These are phyloP conservation scores for Colletotrichum echinochloae DNA, from an alignment of 2,329 filamentous ascomycete genomes.

Conservation along the genomic window DNA sequence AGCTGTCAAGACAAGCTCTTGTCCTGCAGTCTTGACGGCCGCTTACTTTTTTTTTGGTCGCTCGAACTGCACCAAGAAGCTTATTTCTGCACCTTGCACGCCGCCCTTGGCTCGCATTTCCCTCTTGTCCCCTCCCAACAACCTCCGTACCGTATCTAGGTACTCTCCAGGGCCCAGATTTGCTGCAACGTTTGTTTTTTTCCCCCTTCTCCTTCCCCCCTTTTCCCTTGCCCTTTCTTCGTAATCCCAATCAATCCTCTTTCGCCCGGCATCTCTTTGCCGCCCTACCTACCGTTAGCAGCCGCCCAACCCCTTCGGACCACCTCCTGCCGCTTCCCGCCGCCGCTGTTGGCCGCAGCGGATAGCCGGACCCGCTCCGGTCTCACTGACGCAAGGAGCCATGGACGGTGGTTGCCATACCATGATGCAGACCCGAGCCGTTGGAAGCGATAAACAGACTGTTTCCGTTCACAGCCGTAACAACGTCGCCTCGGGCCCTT, in stretches of 20 bases:
- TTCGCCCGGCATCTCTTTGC: not conserved
- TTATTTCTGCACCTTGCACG: slow-evolving; percentile 1
- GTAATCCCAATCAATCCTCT: not conserved
- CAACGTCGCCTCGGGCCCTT: slow-evolving; percentile 16
- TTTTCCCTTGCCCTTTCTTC: not conserved
- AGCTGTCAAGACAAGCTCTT: not conserved
- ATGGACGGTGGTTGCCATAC: slow-evolving; percentile 12
- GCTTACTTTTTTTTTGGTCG: slow-evolving; percentile 16
- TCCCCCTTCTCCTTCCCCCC: not conserved
- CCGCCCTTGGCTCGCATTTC: slow-evolving; percentile 26
- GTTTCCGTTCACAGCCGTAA: slow-evolving; percentile 14
- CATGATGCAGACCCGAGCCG: slow-evolving; percentile 10
- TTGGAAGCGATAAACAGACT: slow-evolving; percentile 24
- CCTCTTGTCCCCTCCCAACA: slow-evolving; percentile 31
- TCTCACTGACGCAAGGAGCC: slow-evolving; percentile 11
- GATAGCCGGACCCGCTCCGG: slow-evolving; percentile 40
- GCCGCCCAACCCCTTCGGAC: slow-evolving; percentile 15
- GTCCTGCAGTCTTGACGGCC: slow-evolving; percentile 5
- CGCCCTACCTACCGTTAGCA: slow-evolving; percentile 7
- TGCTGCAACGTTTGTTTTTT: too few species aligned
- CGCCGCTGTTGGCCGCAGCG: slow-evolving; percentile 25
- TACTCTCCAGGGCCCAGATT: slow-evolving; percentile 14
- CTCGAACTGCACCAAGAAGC: slow-evolving; percentile 18
- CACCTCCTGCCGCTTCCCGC: slow-evolving; percentile 8
- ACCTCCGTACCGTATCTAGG: slow-evolving; percentile 28